Percentiles rank a stretch among this genome's conserved stretches.
Evolutionary conservation across 225 moss, liverwort and hornwort genomes (phyloP).

Genomic region (Takakia lepidozioides): DNA sequence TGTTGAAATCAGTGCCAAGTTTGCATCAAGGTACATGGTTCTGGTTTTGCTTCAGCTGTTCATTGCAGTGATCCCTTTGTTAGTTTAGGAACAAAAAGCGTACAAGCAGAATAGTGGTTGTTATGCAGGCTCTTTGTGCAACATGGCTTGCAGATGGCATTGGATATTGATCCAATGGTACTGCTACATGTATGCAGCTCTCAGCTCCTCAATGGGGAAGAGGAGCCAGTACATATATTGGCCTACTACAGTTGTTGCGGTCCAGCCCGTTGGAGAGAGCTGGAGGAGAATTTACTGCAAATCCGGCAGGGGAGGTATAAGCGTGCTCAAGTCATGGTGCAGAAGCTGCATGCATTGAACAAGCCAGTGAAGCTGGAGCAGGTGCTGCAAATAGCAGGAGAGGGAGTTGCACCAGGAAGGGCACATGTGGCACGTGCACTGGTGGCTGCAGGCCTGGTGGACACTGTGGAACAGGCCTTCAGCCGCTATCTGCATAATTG

Average conservation of each 20-base stretch:
- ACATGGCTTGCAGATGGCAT: slow-evolving; percentile 24
- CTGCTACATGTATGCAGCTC: slow-evolving; percentile 40
- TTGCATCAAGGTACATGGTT: slow-evolving; percentile 51
- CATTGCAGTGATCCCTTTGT: background rate
- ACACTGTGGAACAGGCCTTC: slow-evolving; percentile 64
- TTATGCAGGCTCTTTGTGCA: no score
- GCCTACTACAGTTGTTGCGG: slow-evolving; percentile 92
- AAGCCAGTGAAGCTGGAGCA: slow-evolving; percentile 68
- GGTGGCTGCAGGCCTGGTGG: slow-evolving; percentile 83
- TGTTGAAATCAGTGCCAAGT: slow-evolving; percentile 86
- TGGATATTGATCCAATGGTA: slow-evolving; percentile 7
- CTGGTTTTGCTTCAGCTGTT: slow-evolving; percentile 1
- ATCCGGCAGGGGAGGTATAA: slow-evolving; percentile 72
- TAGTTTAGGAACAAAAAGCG: no score
- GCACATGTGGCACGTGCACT: slow-evolving; percentile 85
- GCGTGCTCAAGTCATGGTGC: slow-evolving; percentile 82
- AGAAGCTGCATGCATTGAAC: slow-evolving; percentile 54
- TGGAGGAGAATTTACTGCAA: slow-evolving; percentile 52
- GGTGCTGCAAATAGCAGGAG: slow-evolving; percentile 72
- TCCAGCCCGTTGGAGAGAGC: slow-evolving; percentile 63
- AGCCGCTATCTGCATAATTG: slow-evolving; percentile 58
- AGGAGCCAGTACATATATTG: slow-evolving; percentile 86
- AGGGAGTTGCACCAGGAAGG: slow-evolving; percentile 86
- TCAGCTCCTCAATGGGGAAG: slow-evolving; percentile 39
- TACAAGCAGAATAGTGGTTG: no score